Base-by-base conservation (phyloP, 2,329 filamentous ascomycete genomes). In the Xylaria sp. region DNA sequence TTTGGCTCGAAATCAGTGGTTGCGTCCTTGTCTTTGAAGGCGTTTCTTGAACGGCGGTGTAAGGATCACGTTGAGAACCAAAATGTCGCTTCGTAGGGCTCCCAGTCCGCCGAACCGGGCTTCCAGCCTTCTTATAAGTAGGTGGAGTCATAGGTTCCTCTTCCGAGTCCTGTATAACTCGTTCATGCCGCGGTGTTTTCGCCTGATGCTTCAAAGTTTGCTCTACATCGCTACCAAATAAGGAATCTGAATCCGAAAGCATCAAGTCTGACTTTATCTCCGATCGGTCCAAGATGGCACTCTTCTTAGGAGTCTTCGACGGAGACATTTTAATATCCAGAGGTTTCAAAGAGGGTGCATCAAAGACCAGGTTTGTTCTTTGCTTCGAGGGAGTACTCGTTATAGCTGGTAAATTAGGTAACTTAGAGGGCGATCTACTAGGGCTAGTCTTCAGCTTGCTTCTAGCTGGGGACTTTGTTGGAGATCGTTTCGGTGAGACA, bases 161-260 rank as follows among this genome's bases (percentile, higher is more conserved):
- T 53, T 89, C 87, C 0, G 87, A 89, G 72, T 89, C 87, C 60
- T 85, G 81, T 48, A 89, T 84, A 6, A 87, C 76, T 40, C 80
- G 78, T 36, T 81, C 78, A 62, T 71, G 7, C 71, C 71, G 13
- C 67, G 74, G 4, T 68, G 70, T 33, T 68, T 72, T 66, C 63
- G 74, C 20, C 20, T 64, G 36, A 23, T 17, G 58, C 56, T 74
- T 68, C 44, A 63, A 70, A 44, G 68, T 58, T 49, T 70, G 72
- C 42, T 72, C 67, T 5, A 67, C 59, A 26, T 71, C 68, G 15
- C 67, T 62, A 60, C 71, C 73, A 51, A 70, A 68, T 15, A 58
- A 66, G 6, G 70, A 72, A 44, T 71, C 71, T n/a, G 60, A 51
- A 61, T 72, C 70, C 15, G 61, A 33, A 33, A 65, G 60, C 26